A percentile compares a stretch with the other conserved stretches of the same genome.
Conservation (phyloP, 495 filamentous ascomycete species). For the Penicillium psychrofluorescens region DNA sequence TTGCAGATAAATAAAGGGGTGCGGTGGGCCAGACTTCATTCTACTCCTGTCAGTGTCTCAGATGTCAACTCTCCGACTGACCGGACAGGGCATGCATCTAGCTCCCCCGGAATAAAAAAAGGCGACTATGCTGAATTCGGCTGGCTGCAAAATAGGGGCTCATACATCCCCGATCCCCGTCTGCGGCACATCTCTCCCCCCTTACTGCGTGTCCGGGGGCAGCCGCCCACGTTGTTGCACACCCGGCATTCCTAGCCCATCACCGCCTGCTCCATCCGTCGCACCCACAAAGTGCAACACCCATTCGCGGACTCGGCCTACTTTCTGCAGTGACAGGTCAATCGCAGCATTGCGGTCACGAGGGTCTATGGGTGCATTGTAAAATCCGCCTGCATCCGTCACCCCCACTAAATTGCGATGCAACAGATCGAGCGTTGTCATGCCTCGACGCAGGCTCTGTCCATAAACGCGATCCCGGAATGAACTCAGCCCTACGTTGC, state of each 20-base stretch:
- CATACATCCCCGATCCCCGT: neutral
- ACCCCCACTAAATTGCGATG: conserved; percentile 38
- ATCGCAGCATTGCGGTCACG: conserved; percentile 12
- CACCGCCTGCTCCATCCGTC: conserved; percentile 33
- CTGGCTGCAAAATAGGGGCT: neutral
- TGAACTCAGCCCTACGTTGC: conserved; percentile 66
- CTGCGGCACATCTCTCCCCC: neutral
- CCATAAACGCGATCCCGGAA: conserved; percentile 74
- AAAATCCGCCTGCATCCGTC: conserved; percentile 33
- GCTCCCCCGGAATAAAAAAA: too few relatives aligned
- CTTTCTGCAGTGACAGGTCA: conserved; percentile 54
- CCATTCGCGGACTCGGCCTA: conserved; percentile 66
- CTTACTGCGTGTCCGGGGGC: conserved; percentile 45
- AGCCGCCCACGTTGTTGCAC: conserved; percentile 28
- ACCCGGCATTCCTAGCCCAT: conserved; percentile 12
- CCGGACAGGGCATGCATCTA: too few relatives aligned
- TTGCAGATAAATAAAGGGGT: conserved; percentile 25
- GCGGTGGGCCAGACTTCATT: neutral
- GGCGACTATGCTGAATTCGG: neutral
- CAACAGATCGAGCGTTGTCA: conserved; percentile 66
- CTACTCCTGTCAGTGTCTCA: neutral
- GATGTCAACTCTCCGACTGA: too few relatives aligned
- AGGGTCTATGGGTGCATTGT: conserved; percentile 8
- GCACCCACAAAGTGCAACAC: conserved; percentile 61
- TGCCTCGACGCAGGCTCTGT: conserved; percentile 59